Evolutionary conservation across 1,139 yeast genomes (phyloP).

Genomic region (Diutina ranongensis): DNA sequence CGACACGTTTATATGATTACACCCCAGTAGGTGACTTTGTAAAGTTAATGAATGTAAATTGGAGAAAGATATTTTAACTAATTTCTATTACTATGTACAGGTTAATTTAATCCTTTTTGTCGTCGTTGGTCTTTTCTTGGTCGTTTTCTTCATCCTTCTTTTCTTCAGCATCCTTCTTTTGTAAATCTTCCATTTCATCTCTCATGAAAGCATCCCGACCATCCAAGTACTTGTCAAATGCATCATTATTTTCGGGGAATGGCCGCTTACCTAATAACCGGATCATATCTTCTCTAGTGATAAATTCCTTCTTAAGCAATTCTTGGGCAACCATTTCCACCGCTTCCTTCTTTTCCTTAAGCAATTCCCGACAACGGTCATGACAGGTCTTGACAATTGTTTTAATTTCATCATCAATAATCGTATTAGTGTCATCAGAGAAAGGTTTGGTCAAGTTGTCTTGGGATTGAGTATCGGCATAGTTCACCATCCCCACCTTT

Average conservation of each 20-base stretch:
- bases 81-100: not conserved
- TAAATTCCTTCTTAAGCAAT: slow-evolving; percentile 54
- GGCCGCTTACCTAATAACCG: slow-evolving; percentile 64
- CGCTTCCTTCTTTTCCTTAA: slow-evolving; percentile 46
- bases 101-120: not conserved
- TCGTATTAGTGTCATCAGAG: slow-evolving; percentile 56
- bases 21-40: no score
- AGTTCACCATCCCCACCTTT: slow-evolving; percentile 50
- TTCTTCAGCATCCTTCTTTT: not conserved
- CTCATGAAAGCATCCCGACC: slow-evolving; percentile 24
- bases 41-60: no score
- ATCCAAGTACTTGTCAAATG: slow-evolving; percentile 64
- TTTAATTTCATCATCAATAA: slow-evolving; percentile 58
- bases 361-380: slow-evolving; percentile 39
- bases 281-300: slow-evolving; percentile 76
- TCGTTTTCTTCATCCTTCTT: not conserved
- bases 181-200: slow-evolving; percentile 6
- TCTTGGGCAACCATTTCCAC: slow-evolving; percentile 65
- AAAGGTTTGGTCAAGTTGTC: slow-evolving; percentile 56
- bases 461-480: slow-evolving; percentile 33
- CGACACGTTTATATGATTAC: no score
- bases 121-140: not conserved
- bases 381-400: slow-evolving; percentile 44
- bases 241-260: slow-evolving; percentile 67
- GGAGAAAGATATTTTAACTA: no score